These are phyloP conservation scores for Cryptococcus maquisensis DNA, from an alignment of 1,284 basidiomycete genomes.

Conservation along the genomic window DNA sequence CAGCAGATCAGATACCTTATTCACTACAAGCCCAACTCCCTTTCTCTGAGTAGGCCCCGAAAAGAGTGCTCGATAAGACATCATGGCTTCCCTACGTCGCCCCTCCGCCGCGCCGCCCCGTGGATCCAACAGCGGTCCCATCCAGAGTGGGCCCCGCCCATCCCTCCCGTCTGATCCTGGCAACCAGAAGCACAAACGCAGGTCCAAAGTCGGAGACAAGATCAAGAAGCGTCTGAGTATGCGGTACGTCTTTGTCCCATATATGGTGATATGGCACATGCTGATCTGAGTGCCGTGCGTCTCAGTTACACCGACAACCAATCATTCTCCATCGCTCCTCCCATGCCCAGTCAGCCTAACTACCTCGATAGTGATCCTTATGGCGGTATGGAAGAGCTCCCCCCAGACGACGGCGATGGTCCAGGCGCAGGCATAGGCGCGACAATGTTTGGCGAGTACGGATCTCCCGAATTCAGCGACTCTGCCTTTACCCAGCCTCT, in stretches of 20 bases:
- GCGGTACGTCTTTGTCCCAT: conserved; percentile 54
- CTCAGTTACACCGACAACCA: conserved; percentile 37
- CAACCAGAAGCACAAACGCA: conserved; percentile 41
- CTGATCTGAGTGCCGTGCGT: background rate
- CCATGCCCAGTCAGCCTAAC: conserved; percentile 51
- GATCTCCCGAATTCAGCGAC: conserved; percentile 27
- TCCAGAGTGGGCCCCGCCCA: conserved; percentile 9
- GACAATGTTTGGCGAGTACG: conserved; percentile 26
- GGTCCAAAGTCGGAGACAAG: conserved; percentile 80
- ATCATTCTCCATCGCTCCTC: conserved; percentile 48
- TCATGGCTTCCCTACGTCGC: conserved; percentile 37
- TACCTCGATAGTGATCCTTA: conserved; percentile 34
- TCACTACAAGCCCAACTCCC: no score
- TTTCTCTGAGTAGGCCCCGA: no score
- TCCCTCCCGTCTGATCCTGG: conserved; percentile 16
- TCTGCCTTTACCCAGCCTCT: conserved; percentile 11
- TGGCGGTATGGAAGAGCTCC: conserved; percentile 23
- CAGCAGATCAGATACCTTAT: no score
- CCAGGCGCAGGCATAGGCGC: no score
- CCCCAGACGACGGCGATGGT: conserved; percentile 14
- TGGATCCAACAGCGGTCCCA: conserved; percentile 2
- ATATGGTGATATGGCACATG: background rate
- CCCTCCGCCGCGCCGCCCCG: conserved; percentile 20
- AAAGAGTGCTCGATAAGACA: background rate
- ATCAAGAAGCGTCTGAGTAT: conserved; percentile 90